Percentiles rank a stretch among this genome's conserved stretches.
Conservation (phyloP, 495 filamentous ascomycete species). For the Aspergillus campestris region DNA sequence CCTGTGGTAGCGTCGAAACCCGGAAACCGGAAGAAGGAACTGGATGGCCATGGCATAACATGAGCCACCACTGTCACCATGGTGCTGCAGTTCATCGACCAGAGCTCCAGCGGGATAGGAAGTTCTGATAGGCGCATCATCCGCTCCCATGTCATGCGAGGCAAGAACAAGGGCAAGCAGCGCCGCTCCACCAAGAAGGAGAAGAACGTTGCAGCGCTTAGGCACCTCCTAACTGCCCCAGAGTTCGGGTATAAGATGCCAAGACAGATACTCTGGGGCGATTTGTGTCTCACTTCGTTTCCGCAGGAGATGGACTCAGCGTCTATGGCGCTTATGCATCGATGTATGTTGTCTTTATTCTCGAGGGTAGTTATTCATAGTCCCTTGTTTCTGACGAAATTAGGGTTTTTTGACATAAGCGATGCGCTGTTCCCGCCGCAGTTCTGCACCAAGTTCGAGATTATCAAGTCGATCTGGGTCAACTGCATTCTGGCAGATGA, state of each 20-base stretch:
- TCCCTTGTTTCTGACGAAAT: not conserved
- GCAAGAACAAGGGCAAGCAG: slow-evolving; percentile 3
- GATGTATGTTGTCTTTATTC: slow-evolving; percentile 2
- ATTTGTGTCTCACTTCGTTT: slow-evolving; percentile 6
- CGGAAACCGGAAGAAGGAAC: too few species aligned
- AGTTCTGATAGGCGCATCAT: slow-evolving; percentile 4
- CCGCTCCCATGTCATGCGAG: slow-evolving; percentile 6
- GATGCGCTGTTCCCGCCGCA: slow-evolving; percentile 7
- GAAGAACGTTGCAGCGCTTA: too few species aligned
- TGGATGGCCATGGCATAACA: too few species aligned
- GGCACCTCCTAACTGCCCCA: not conserved
- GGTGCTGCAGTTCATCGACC: slow-evolving; percentile 4
- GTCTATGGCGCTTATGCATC: slow-evolving; percentile 7
- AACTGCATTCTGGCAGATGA: slow-evolving; percentile 16
- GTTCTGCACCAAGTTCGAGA: slow-evolving; percentile 6
- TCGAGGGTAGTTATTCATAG: too few species aligned
- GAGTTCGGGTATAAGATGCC: slow-evolving; percentile 1
- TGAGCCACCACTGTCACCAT: slow-evolving; percentile 1
- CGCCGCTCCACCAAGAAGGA: slow-evolving; percentile 4
- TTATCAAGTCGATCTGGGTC: slow-evolving; percentile 10
- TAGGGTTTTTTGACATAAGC: slow-evolving; percentile 6
- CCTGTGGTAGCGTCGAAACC: too few species aligned
- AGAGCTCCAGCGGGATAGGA: slow-evolving; percentile 3
- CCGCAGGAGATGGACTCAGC: slow-evolving; percentile 5
- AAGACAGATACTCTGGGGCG: slow-evolving; percentile 4